Evolutionary conservation across 2,329 filamentous ascomycete species (phyloP), one percentile per base, ranked within the genome.

Genomic region (Xylaria sp.): DNA sequence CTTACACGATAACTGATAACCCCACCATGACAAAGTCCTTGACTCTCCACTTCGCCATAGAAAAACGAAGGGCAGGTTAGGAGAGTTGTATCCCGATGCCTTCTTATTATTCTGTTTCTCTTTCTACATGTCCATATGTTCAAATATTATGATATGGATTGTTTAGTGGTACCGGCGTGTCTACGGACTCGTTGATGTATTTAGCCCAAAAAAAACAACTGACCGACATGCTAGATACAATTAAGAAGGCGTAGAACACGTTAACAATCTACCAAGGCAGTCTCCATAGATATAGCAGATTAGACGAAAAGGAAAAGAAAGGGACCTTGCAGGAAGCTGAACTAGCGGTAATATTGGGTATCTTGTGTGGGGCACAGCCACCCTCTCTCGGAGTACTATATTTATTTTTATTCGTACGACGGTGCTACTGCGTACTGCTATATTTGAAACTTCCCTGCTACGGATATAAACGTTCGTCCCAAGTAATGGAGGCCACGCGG

Each of bases 311-410:
- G 20, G 13, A 48, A 52, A 32, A 1, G 28, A 15, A 52, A 52
- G 32, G 48, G 48, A 52, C 48, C 48, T 52, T 52, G 48, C 48
- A 52, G 48, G 48, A 18, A 28, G 46, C 25, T 25, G 32, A 25
- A 13, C 48, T 52, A 52, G 48, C 25, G n/a, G n/a, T n/a, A n/a
- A n/a, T n/a, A n/a, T n/a, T n/a, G n/a, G n/a, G n/a, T n/a, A n/a
- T n/a, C n/a, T n/a, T n/a, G n/a, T n/a, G n/a, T n/a, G n/a, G n/a
- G n/a, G n/a, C n/a, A n/a, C n/a, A n/a, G n/a, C n/a, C n/a, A n/a
- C n/a, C n/a, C n/a, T n/a, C n/a, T n/a, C n/a, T n/a, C n/a, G n/a
- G n/a, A n/a, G n/a, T 52, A 2, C 46, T 28, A 28, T 48, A 48
- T 50, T 50, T 50, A 39, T 13, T 39, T 13, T 39, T 15, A 34